phyloP scores from a whole-genome alignment of 2,329 filamentous ascomycete species.

The Myrmaecium sp. region DNA sequence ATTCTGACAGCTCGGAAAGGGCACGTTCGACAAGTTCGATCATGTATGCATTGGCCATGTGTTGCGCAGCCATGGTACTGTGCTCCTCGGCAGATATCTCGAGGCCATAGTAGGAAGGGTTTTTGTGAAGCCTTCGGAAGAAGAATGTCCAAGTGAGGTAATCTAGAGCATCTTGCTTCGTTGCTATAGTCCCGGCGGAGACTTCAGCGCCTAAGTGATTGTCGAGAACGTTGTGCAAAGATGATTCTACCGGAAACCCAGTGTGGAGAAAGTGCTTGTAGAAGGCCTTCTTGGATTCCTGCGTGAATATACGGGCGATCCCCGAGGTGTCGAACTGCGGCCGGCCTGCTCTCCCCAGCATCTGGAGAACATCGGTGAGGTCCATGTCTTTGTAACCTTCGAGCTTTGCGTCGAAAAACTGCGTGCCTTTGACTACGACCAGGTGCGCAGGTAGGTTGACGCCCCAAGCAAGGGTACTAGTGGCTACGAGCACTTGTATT shows the following conservation, averaged over 20 bases:
- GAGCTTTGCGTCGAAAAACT: constrained; percentile 95
- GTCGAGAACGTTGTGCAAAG: constrained; percentile 86
- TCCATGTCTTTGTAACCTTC: constrained; percentile 99
- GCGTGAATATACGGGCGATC: constrained; percentile 92
- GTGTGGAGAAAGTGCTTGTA: constrained; percentile 99
- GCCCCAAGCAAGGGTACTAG: constrained; percentile 93
- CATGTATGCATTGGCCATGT: constrained; percentile 87
- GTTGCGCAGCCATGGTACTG: constrained; percentile 69
- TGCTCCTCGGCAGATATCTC: constrained; percentile 88
- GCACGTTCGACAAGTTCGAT: constrained; percentile 80
- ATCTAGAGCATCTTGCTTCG: constrained; percentile 92
- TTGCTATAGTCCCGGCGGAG: constrained; percentile 78
- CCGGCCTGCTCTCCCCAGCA: constrained; percentile 87
- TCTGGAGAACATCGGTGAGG: constrained; percentile 90
- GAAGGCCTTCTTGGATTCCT: constrained; percentile 95
- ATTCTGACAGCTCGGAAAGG: constrained; percentile 63
- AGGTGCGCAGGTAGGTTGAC: constrained; percentile 94
- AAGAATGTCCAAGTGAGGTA: constrained; percentile 99
- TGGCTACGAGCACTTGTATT: constrained; percentile 91
- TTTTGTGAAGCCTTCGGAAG: constrained; percentile 93
- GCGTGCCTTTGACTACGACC: constrained; percentile 94
- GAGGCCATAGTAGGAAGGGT: constrained; percentile 92
- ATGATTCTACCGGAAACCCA: constrained; percentile 93
- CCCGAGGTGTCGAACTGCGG: constrained; percentile 94
- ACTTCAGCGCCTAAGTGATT: constrained; percentile 94